Base-by-base conservation (phyloP, 768 basidiomycete species). In the Butyriboletus loyo region DNA sequence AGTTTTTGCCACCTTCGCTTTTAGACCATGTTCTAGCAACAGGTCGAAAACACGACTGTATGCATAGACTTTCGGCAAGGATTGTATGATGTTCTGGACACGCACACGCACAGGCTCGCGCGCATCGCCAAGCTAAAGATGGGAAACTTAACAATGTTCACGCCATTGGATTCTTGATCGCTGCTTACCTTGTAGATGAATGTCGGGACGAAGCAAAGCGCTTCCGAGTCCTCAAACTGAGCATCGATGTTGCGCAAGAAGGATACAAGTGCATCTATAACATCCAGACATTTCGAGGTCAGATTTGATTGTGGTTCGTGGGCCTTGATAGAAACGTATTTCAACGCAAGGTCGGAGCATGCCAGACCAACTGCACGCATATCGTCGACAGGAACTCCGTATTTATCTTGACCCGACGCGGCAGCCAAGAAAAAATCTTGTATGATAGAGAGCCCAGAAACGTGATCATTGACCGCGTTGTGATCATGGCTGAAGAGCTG, bases 401-500 rank as follows among this genome's bases (percentile, higher is more conserved):
- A 78, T 46, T 73, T 75, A 38, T 87, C 82, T 28, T 83, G 81
- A 19, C 79, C 81, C 21, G 75, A 74, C 25, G 80, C 75, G 17
- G 82, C 79, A 44, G 73, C 73, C 45, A 80, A 68, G 69, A 85
- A 94, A 64, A 92, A 87, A 2, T 95, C 91, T 48, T 84, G 79
- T 21, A 98, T 76, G 44, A 73, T 77, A 7, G 80, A 75, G 47
- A 98, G 70, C 7, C 89, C 96, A n/a, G 76, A 75, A 48, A 96
- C 79, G 62, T 89, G 86, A 66, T 98, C 97, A 61, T 92, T 95
- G 57, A 98, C 87, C 7, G 94, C 92, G 58, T 88, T 91, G 68
- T 98, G 97, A 61, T 97, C 97, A 54, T 89, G 90, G 64, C 96
- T 98, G 75, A 98, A 99, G 27, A 99, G 76, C 27, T 82, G 82